A percentile compares a stretch with the other conserved stretches of the same genome.
Evolutionary conservation across 176 grass and related monocot species (phyloP).

Genomic region (Aegilops umbellulata): DNA sequence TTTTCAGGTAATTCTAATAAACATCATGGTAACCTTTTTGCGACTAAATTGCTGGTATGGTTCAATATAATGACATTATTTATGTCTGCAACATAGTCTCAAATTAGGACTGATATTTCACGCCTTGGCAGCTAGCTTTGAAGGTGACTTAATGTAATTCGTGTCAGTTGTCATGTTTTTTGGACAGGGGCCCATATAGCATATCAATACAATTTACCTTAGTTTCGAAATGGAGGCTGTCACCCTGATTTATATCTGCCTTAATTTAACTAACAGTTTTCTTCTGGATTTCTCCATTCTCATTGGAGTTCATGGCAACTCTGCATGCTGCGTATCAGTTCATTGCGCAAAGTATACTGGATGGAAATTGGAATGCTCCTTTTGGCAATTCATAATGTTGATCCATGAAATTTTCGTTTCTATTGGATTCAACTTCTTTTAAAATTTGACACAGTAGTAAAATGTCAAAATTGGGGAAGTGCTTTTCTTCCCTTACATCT

Average conservation of each 20-base stretch:
- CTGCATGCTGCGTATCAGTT: not conserved
- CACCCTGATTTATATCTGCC: conserved; percentile 10
- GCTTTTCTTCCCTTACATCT: conserved; percentile 34
- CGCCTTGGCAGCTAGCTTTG: conserved; percentile 16
- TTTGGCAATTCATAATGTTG: conserved; percentile 2
- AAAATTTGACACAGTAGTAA: conserved; percentile 17
- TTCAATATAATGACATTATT: not conserved
- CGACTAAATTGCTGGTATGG: not conserved
- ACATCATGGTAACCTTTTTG: not conserved
- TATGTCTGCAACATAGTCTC: not conserved
- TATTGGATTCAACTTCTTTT: not conserved
- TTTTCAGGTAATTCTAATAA: conserved; percentile 59
- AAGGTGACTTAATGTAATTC: not conserved
- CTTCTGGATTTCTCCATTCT: not conserved
- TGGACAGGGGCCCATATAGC: not conserved
- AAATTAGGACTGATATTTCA: conserved; percentile 18
- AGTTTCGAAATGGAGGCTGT: not conserved
- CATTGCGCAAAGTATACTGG: not conserved
- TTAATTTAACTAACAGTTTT: not conserved
- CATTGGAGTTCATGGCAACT: not conserved
- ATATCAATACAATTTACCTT: not conserved
- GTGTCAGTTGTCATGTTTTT: not conserved
- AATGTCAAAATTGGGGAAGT: conserved; percentile 32
- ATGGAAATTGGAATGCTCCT: not conserved
- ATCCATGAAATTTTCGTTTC: not conserved